Evolutionary conservation across 495 filamentous ascomycete species (phyloP), one percentile per base, ranked within the genome.

Genomic region (Cetradonia linearis): DNA sequence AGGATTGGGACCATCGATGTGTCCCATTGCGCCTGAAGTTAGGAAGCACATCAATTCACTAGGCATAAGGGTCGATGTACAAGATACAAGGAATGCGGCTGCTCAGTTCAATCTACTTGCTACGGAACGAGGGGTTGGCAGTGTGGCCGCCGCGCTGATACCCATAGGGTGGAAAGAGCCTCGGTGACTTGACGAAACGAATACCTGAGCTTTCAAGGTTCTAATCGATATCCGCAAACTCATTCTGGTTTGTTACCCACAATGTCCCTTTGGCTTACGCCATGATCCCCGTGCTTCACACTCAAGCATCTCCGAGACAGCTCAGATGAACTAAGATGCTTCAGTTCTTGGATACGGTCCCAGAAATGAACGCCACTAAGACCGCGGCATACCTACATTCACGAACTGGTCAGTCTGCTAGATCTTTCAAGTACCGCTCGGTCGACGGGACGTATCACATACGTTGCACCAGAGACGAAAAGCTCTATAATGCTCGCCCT

Each of bases 31-130:
- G n/a, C 86, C 88, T 1, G 78, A 82, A 62, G 86, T 87, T 54
- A 81, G 86, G 64, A 75, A 76, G 61, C 75, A 80, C 62, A 83
- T 99, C 58, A 86, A 83, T 65, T 79, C 79, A 27, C 63, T 97
- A 58, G 93, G 93, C 0, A 86, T 99, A 60, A 78, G 88, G 61
- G 75, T 97, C 31, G 93, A 99, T 66, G 79, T 96, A 14, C 80
- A 88, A 70, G 93, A 96, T 76, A 99, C 93, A 38, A 76, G 89
- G 60, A 96, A 96, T 74, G 93, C 93, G 25, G 91, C 91, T 20
- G 86, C 89, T 57, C 89, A 91, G 75, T 95, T 88, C 67, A 95
- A 95, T 69, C 65, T 95, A 65, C 73, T 95, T 50, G 89, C 86
- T 46, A 94, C 88, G 49, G 89, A 95, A 75, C 76, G 89, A 52